phyloP scores from a whole-genome alignment of 2,329 filamentous ascomycete genomes.

The Colletotrichum filicis region DNA sequence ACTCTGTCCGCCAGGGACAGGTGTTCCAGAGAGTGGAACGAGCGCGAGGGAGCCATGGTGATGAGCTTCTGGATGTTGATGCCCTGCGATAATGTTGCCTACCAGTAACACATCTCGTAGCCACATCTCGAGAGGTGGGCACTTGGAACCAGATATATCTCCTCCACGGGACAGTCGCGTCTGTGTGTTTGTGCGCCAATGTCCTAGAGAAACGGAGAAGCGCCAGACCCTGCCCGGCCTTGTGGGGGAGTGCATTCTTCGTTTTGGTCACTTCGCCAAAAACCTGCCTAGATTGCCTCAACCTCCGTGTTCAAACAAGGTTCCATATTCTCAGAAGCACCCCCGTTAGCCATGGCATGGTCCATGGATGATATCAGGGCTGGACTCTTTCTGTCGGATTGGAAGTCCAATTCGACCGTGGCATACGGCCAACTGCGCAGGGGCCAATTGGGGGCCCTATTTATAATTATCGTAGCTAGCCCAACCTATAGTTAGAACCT shows the following conservation, averaged over 20 bases:
- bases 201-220: neutral
- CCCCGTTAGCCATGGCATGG: neutral
- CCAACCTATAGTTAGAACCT: too few species aligned
- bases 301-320: conserved; percentile 12
- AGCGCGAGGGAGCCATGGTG: conserved; percentile 22
- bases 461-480: too few species aligned
- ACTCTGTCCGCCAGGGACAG: conserved; percentile 32
- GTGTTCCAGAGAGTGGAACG: conserved; percentile 34
- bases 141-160: conserved; percentile 27
- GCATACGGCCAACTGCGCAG: too few species aligned
- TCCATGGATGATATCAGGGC: conserved; percentile 1
- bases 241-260: conserved; percentile 6
- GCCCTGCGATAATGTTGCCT: conserved; percentile 15
- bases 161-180: neutral
- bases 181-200: neutral
- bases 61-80: neutral
- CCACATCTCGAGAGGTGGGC: neutral
- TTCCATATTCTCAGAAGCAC: conserved; percentile 12
- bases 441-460: too few species aligned
- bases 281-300: neutral
- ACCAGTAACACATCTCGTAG: conserved; percentile 14
- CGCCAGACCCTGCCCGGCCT: neutral
- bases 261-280: neutral
- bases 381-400: too few species aligned
- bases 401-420: too few species aligned